These are phyloP conservation scores for Pisolithus microcarpus DNA, from an alignment of 768 basidiomycete species.

Conservation along the genomic window DNA sequence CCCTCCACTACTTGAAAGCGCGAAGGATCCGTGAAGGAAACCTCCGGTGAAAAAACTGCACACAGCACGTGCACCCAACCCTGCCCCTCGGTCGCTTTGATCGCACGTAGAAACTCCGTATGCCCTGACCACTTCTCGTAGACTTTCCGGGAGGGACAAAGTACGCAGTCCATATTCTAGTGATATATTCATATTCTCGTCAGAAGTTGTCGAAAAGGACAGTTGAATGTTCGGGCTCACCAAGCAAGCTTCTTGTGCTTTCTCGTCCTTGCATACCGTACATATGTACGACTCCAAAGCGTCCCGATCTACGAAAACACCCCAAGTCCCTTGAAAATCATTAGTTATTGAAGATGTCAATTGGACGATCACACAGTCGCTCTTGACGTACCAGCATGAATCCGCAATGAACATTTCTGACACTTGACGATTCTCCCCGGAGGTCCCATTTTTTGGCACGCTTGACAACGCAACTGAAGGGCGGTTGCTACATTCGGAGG, in stretches of 20 bases:
- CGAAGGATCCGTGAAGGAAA: conserved; percentile 71
- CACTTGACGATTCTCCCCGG: conserved; percentile 76
- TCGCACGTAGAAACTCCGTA: conserved; percentile 63
- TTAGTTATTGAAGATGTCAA: conserved; percentile 1
- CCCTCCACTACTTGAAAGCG: conserved; percentile 81
- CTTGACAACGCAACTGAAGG: conserved; percentile 65
- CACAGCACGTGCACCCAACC: conserved; percentile 91
- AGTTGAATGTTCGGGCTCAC: conserved; percentile 35
- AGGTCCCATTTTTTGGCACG: conserved; percentile 70
- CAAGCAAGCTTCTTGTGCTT: conserved; percentile 72
- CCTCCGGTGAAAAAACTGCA: conserved; percentile 79
- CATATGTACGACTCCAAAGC: conserved; percentile 74
- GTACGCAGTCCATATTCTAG: conserved; percentile 76
- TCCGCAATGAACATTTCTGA: conserved; percentile 67
- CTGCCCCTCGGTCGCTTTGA: conserved; percentile 89
- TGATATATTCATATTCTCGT: conserved; percentile 1
- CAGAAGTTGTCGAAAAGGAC: neutral
- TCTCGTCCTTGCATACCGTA: conserved; percentile 82
- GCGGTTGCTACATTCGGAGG: conserved; percentile 48
- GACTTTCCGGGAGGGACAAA: conserved; percentile 57
- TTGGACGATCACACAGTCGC: neutral
- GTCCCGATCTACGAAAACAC: conserved; percentile 57
- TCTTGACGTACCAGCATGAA: conserved; percentile 62
- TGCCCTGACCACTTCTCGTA: conserved; percentile 37
- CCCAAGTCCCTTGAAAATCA: conserved; percentile 50